Percentiles rank a stretch among this genome's conserved stretches.
These are phyloP conservation scores for Daldinia loculata DNA, from an alignment of 495 filamentous ascomycete species.

Conservation along the genomic window DNA sequence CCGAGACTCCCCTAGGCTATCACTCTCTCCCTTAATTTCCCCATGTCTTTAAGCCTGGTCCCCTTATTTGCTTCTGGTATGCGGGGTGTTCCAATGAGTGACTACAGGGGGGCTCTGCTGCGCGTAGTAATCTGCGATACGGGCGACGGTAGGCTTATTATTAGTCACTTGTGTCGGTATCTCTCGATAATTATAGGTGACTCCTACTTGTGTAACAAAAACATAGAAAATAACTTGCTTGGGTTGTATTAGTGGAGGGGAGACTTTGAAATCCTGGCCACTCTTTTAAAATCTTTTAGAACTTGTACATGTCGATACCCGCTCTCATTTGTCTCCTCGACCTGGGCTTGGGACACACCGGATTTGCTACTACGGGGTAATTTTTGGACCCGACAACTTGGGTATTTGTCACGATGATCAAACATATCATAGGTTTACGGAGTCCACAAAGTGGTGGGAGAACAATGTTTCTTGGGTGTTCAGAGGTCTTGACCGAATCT, in stretches of 20 bases:
- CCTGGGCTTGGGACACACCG: constrained; percentile 22
- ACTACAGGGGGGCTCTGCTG: constrained; percentile 19
- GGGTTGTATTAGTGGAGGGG: constrained; percentile 1
- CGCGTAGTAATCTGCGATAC: constrained; percentile 41
- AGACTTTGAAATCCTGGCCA: not conserved
- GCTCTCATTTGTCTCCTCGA: constrained; percentile 3
- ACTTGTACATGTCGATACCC: not conserved
- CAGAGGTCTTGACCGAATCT: constrained; percentile 29
- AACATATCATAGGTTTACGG: constrained; percentile 13
- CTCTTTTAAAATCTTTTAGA: not conserved
- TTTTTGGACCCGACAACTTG: constrained; percentile 29
- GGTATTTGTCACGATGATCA: constrained; percentile 32
- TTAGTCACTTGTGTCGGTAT: constrained; percentile 32
- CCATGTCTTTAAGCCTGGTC: constrained; percentile 12
- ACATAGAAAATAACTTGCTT: constrained; percentile 11
- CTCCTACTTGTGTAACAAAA: constrained; percentile 23
- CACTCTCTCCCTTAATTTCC: constrained; percentile 36
- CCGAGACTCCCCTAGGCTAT: constrained; percentile 25
- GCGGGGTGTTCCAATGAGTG: constrained; percentile 36
- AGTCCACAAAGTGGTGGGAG: not conserved
- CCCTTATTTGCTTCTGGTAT: constrained; percentile 25
- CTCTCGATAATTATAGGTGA: constrained; percentile 6
- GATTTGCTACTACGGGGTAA: constrained; percentile 30
- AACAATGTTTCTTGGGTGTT: constrained; percentile 15
- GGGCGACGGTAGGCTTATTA: constrained; percentile 26